Evolutionary conservation across 2,329 filamentous ascomycete species (phyloP), one percentile per base, ranked within the genome.

Genomic region (Botryosphaeria agaves): DNA sequence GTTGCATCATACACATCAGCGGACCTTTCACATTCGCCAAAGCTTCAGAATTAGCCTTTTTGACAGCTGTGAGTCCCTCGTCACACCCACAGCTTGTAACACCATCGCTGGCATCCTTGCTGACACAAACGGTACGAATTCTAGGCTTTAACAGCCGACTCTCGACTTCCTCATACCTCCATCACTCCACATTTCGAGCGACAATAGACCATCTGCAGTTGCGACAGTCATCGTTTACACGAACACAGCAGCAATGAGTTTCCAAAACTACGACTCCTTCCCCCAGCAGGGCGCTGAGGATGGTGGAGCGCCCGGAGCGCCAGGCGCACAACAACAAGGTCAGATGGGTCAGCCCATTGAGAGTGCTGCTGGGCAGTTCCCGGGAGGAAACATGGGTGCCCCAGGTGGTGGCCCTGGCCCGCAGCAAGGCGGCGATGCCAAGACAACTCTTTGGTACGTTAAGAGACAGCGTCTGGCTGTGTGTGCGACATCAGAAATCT

Each of bases 191-290:
- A 14, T 12, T 8, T 11, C 28, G 26, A 33, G 36, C 12, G 8
- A 3, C 8, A 23, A 23, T 9, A 23, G 20, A 23, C 20, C n/a
- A n/a, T n/a, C n/a, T n/a, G n/a, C n/a, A n/a, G n/a, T n/a, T n/a
- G n/a, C n/a, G n/a, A n/a, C n/a, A n/a, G n/a, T n/a, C n/a, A n/a
- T n/a, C n/a, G n/a, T n/a, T n/a, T n/a, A n/a, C n/a, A n/a, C n/a
- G 9, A 27, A 7, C 11, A 14, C 15, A 17, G 12, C 20, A 51
- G 66, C 41, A 34, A 77, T 77, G 73, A 73, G 69, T 50, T 76
- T 73, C 59, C 66, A 69, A 38, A 70, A 70, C 52, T 73, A 70
- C 53, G 70, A 76, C 45, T 60, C 64, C 39, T 73, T 69, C 52
- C 68, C 66, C 47, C 70, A 72, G 51, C 66, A 67, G 42, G 55